Evolutionary conservation across 148 eudicot species (phyloP), one percentile per base, ranked within the genome.

Genomic region (Vaccinium myrtillus): DNA sequence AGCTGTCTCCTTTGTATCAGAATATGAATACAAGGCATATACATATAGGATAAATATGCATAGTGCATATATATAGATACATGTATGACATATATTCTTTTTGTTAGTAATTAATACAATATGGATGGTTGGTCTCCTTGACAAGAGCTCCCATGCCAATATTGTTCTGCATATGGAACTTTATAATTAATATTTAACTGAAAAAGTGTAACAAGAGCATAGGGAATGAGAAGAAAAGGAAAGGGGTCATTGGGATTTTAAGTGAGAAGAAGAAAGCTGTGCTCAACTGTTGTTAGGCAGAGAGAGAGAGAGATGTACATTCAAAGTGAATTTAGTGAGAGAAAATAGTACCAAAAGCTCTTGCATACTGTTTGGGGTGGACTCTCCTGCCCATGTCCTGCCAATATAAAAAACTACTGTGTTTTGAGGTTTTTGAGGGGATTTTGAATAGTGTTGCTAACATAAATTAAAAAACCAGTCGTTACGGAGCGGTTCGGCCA

Each of bases 1-100:
- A 82, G 85, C 8, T 87, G 89, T 85, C 87, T 56, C 89, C 85
- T 79, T 55, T 83, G 87, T 82, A 82, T 50, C 10, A 80, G 83
- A 85, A 83, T 85, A 74, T 23, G 87, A 87, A 87, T 85, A 85
- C 89, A 85, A 65, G 30, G 74, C 46, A 43, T 43, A 5, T 4
- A 43, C 5, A 36, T 55, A 73, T 30, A 80, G 53, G 55, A 71
- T 79, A 13, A 23, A 82, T 58, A 80, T 59, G 82, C 67, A 55
- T 79, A 1, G 25, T 19, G 67, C 21, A 7, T 7, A 8, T 56
- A 61, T 21, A 61, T 51, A n/a, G n/a, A n/a, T n/a, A n/a, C n/a
- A n/a, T n/a, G n/a, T n/a, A 43, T 43, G 46, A 43, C 46, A 56
- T 13, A 51, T 25, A 51, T 53, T 25, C 79, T 48, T 49, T 46